Conservation (phyloP, 768 basidiomycete genomes). For the Mycena maculata region DNA sequence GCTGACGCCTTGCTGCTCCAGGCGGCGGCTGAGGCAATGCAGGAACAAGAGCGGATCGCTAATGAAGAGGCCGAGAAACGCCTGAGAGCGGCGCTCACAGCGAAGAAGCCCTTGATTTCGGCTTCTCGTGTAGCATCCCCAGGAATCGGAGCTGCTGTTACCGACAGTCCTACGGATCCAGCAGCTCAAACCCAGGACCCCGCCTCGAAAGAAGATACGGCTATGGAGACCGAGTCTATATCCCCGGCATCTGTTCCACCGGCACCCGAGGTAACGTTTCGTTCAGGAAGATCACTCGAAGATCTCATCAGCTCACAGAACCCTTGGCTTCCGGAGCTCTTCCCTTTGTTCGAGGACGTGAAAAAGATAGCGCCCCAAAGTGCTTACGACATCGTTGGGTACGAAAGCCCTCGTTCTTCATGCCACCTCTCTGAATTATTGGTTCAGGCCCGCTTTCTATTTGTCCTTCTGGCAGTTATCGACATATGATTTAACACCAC, state of each 20-base stretch:
- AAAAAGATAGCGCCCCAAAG: slow-evolving; percentile 76
- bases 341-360: slow-evolving; percentile 79
- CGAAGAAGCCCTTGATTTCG: slow-evolving; percentile 73
- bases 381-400: slow-evolving; percentile 79
- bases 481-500: slow-evolving; percentile 88
- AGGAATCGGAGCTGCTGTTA: slow-evolving; percentile 46
- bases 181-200: slow-evolving; percentile 38
- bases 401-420: background rate
- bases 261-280: slow-evolving; percentile 50
- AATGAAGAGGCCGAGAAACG: slow-evolving; percentile 85
- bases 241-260: slow-evolving; percentile 38
- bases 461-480: slow-evolving; percentile 97
- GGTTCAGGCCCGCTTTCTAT: slow-evolving; percentile 86
- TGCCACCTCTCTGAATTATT: slow-evolving; percentile 19
- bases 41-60: slow-evolving; percentile 76
- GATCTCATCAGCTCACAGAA: slow-evolving; percentile 53
- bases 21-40: slow-evolving; percentile 70
- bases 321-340: slow-evolving; percentile 85
- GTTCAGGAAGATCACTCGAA: background rate
- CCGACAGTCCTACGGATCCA: slow-evolving; percentile 41
- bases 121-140: slow-evolving; percentile 76
- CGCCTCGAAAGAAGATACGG: slow-evolving; percentile 53
- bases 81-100: slow-evolving; percentile 81
- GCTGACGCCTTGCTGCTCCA: slow-evolving; percentile 40
- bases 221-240: slow-evolving; percentile 65